Base-by-base conservation (phyloP, 495 filamentous ascomycete genomes). In the Lophiostoma macrostomum region DNA sequence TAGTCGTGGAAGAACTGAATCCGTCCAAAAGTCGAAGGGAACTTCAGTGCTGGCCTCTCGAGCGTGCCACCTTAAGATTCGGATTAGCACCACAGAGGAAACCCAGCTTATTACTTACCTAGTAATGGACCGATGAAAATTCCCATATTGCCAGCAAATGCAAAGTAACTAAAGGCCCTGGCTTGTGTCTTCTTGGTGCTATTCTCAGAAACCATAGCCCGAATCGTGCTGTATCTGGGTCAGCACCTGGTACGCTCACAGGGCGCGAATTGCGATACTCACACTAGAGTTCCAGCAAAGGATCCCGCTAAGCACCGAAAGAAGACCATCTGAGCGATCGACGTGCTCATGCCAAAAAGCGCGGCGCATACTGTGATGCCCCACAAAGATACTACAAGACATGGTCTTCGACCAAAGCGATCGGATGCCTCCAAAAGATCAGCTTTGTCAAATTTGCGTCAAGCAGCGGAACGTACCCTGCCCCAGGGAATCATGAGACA, bases 151-250 rank as follows among this genome's bases (percentile, higher is more conserved):
- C 80, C 76, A 3, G 71, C 69, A 55, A 89, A 85, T 16, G 83
- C 80, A 60, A 87, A 89, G 72, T 79, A 85, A 59, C 80, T 81
- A 65, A 89, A 89, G 10, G 83, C 80, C 20, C 74, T 67, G 1
- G 85, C 85, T 64, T 87, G 83, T 1, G 80, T 86, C 61, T 74
- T 75, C 20, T 73, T 64, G 4, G 82, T 84, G 67, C 78, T 83
- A 62, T 81, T 80, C 69, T 88, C 85, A 28, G 80, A 75, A 42
- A 88, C 74, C 81, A 87, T 87, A 23, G 84, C 78, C 14, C 85
- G 76, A 40, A 88, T 76, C 11, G 83, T 87, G 18, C 60, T 64
- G 30, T 28, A 29, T 25, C 4, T 27, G n/a, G n/a, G 57, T 64
- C 10, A 60, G 46, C 27, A 16, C 16, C 10, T n/a, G n/a, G n/a